These are phyloP conservation scores for Pythium rishiriense DNA, from an alignment of 352 stramenopile genomes.

Conservation along the genomic window DNA sequence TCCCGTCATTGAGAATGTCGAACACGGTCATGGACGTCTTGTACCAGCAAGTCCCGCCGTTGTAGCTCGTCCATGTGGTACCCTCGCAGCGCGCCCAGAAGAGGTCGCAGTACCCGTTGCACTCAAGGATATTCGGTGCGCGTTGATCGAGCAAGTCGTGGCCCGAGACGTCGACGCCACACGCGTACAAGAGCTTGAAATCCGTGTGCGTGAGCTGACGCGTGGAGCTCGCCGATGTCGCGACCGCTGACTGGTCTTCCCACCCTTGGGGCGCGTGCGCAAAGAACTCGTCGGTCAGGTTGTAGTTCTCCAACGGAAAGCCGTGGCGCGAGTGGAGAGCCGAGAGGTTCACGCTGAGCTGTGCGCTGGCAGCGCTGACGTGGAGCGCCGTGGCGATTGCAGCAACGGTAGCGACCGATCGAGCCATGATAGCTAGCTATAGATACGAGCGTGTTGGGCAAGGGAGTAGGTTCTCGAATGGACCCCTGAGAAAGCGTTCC, in stretches of 20 bases:
- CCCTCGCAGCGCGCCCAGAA: background rate
- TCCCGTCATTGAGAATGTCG: background rate
- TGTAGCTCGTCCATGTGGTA: conserved; percentile 43
- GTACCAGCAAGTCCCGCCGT: conserved; percentile 52
- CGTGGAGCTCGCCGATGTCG: background rate
- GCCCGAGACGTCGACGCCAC: background rate
- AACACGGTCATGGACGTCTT: conserved; percentile 23
- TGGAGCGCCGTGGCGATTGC: background rate
- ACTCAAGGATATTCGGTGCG: background rate
- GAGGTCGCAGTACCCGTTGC: background rate
- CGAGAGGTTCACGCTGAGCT: background rate
- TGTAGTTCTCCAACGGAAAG: background rate
- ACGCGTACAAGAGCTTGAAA: background rate
- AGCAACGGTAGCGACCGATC: no score
- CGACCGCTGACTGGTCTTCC: background rate
- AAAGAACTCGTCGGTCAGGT: background rate
- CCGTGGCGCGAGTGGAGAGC: background rate
- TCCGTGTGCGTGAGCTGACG: background rate
- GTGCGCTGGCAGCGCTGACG: no score
- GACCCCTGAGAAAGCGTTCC: no score
- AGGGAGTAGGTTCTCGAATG: no score
- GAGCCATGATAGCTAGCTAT: no score
- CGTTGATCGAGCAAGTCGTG: background rate
- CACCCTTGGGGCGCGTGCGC: no score
- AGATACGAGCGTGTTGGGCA: no score